Evolutionary conservation across 768 basidiomycete species (phyloP), one percentile per base, ranked within the genome.

Genomic region (Cyathus striatus): DNA sequence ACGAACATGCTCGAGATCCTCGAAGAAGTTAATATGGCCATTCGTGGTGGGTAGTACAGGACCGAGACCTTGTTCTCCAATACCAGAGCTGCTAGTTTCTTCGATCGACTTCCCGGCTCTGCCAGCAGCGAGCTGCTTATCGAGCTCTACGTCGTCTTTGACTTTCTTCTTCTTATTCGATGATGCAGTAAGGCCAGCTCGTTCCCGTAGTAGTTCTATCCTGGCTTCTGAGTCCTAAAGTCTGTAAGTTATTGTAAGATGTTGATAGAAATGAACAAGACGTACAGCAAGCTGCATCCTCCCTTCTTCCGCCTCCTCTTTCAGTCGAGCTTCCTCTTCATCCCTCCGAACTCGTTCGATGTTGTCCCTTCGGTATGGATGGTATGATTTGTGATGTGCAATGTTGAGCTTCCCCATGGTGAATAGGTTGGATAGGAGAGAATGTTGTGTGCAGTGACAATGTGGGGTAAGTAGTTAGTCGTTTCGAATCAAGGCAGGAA

Each of bases 311-410:
- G 77, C 73, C 14, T 75, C 78, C 49, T 87, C 83, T 48, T 84
- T 73, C 27, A 62, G 63, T 2, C 71, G 65, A 12, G 86, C 90
- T 57, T 83, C 86, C 54, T 86, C 90, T 64, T 92, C 89, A 73
- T 92, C 89, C 45, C 57, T 64, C n/a, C 80, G 68, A 1, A 92
- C 87, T 16, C 76, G 76, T 45, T 89, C 87, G 46, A 91, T 87
- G 54, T 92, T 92, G 58, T 92, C 90, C 33, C 81, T 63, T 27
- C 89, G 67, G 56, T 91, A 91, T 0, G 89, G 89, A 50, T 92
- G 89, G 60, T 91, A 91, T 1, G 87, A 90, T 58, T 92, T 92
- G 70, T 90, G 89, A 60, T 91, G 89, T 10, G 89, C 89, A 59
- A 91, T 90, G 58, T 90, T 90, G 18, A 91, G 74, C 55, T 88